Evolutionary conservation across 2,329 filamentous ascomycete genomes (phyloP), one percentile per base, ranked within the genome.

Genomic region (Lecanoromycetidae sp.): DNA sequence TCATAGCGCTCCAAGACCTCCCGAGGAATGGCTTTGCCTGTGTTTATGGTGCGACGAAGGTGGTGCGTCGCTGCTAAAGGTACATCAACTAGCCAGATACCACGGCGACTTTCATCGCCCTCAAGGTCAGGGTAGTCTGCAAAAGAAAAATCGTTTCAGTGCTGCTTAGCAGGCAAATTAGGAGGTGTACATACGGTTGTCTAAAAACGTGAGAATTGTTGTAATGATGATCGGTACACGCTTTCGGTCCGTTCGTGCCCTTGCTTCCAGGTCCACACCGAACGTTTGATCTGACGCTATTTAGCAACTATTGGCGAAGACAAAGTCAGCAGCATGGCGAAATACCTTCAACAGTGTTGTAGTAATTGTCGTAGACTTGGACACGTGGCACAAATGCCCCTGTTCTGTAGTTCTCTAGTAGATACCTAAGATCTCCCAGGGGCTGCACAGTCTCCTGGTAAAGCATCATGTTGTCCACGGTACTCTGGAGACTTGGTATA

Each of bases 361-460:
- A 98, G 68, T 98, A 98, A 64, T 96, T 98, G 68, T 98, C 91
- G 65, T 98, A 98, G 3, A 87, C 83, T 38, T 87, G 80, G 23
- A 96, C 90, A 58, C 79, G 88, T 7, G 91, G 91, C 43, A 87
- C 78, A 62, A 94, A 98, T 55, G 82, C 85, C 53, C 91, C 91
- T 5, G 91, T 98, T 53, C 88, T 82, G 67, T 98, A 98, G 62
- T 90, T 98, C 68, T 98, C 91, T 37, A 98, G 74, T 51, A 98
- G 75, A 63, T 96, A 98, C 54, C 91, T 78, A 56, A 98, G 70
- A 64, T 98, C 91, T 32, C 86, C 84, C 39, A 80, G 63, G 5
- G 91, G 91, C 64, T 96, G 91, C n/a, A 98, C 85, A 0, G 91
- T 96, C 71, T 98, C 91, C 64, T 98, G 91, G 68, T 93, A 98